phyloP scores from a whole-genome alignment of 306 rosid species.

The Medicago lupulina region DNA sequence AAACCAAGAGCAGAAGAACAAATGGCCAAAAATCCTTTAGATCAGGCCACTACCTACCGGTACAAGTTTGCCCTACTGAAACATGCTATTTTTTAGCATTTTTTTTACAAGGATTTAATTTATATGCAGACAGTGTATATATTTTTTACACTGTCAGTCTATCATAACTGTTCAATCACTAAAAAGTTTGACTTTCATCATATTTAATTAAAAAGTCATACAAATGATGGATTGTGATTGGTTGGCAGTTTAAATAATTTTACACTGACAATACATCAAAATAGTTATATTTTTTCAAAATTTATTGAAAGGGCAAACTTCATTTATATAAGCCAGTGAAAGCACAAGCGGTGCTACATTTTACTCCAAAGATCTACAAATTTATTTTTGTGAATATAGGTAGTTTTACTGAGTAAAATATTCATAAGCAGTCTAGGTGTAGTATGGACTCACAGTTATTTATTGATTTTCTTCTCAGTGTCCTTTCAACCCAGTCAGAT shows the following conservation, averaged over 20 bases:
- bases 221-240: not conserved
- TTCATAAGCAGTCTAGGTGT: slow-evolving; percentile 23
- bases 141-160: not conserved
- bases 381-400: slow-evolving; percentile 31
- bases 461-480: slow-evolving; percentile 57
- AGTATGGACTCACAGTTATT: not conserved
- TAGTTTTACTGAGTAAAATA: slow-evolving; percentile 7
- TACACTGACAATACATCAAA: not conserved
- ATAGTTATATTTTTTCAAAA: not conserved
- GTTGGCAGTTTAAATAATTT: too few species aligned
- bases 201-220: not conserved
- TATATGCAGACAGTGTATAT: not conserved
- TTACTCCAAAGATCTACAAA: not conserved
- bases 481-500: slow-evolving; percentile 48
- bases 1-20: slow-evolving; percentile 63
- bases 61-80: slow-evolving; percentile 35
- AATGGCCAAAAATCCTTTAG: slow-evolving; percentile 41
- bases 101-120: not conserved
- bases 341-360: not conserved
- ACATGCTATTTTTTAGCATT: slow-evolving; percentile 19
- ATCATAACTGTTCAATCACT: not conserved
- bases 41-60: slow-evolving; percentile 52
- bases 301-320: not conserved
- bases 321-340: not conserved
- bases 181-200: not conserved